phyloP scores from a whole-genome alignment of 2,329 filamentous ascomycete species.

The Pseudogymnoascus sp. region DNA sequence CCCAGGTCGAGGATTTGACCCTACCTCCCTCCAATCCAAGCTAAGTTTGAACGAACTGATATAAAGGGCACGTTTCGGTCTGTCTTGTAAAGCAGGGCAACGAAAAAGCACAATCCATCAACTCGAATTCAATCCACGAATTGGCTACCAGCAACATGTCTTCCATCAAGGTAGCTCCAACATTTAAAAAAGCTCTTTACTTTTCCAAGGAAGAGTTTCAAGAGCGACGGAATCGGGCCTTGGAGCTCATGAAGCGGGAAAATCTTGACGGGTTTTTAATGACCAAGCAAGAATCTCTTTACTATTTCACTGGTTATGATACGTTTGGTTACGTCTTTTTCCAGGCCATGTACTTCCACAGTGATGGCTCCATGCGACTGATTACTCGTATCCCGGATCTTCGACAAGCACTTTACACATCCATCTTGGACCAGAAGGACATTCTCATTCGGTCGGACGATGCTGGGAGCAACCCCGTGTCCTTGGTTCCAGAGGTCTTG shows the following conservation, averaged over 20 bases:
- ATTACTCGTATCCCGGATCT: constrained; percentile 28
- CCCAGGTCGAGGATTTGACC: neutral
- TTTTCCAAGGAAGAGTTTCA: constrained; percentile 24
- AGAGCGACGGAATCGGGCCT: constrained; percentile 19
- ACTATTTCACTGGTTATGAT: constrained; percentile 28
- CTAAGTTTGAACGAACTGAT: neutral
- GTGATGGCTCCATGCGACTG: constrained; percentile 26
- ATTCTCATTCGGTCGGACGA: constrained; percentile 23
- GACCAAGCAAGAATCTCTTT: constrained; percentile 29
- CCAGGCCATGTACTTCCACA: constrained; percentile 31
- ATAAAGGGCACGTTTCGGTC: neutral
- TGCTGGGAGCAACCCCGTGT: constrained; percentile 25
- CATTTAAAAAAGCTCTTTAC: constrained; percentile 26
- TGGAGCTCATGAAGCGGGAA: constrained; percentile 26
- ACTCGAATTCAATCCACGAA: neutral
- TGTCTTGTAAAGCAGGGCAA: neutral
- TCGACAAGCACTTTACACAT: constrained; percentile 29
- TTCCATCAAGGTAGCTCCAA: constrained; percentile 17
- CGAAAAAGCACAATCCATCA: neutral
- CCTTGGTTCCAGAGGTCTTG: constrained; percentile 25
- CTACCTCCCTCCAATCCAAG: neutral
- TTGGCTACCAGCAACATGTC: constrained; percentile 9
- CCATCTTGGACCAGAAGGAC: constrained; percentile 15
- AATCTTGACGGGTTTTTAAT: constrained; percentile 30
- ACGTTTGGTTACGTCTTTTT: constrained; percentile 32